Evolutionary conservation across 148 eudicot species (phyloP).

Genomic region (Silene uniflora): DNA sequence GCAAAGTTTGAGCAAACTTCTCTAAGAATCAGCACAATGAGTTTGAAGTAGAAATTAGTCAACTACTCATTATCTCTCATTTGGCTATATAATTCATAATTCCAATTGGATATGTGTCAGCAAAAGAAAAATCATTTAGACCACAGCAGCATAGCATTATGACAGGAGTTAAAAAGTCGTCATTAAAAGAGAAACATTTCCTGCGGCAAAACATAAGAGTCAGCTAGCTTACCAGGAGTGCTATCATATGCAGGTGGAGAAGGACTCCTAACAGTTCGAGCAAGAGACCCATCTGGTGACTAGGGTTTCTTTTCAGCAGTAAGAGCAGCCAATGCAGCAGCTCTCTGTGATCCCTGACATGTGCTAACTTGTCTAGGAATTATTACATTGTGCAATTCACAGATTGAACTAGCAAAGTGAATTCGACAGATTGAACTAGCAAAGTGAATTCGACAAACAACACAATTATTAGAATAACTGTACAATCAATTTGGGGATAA

Average conservation of each 20-base stretch:
- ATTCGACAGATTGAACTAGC: too few relatives aligned
- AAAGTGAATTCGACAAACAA: too few relatives aligned
- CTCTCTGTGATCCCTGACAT: constrained; percentile 77
- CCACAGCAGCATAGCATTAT: neutral
- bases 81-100: neutral
- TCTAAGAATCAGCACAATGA: neutral
- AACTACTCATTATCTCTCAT: neutral
- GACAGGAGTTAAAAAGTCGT: neutral
- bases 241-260: constrained; percentile 48
- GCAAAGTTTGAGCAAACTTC: neutral
- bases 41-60: neutral
- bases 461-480: too few relatives aligned
- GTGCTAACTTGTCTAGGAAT: constrained; percentile 42
- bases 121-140: neutral
- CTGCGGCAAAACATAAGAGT: neutral
- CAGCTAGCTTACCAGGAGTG: constrained; percentile 47
- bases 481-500: too few relatives aligned
- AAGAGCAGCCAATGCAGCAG: constrained; percentile 97
- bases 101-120: neutral
- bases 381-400: too few relatives aligned
- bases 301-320: constrained; percentile 75
- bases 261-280: constrained; percentile 51
- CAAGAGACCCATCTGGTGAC: constrained; percentile 61
- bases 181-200: neutral
- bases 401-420: too few relatives aligned